phyloP scores from a whole-genome alignment of 179 eudicot species.

The Dionaea muscipula region DNA sequence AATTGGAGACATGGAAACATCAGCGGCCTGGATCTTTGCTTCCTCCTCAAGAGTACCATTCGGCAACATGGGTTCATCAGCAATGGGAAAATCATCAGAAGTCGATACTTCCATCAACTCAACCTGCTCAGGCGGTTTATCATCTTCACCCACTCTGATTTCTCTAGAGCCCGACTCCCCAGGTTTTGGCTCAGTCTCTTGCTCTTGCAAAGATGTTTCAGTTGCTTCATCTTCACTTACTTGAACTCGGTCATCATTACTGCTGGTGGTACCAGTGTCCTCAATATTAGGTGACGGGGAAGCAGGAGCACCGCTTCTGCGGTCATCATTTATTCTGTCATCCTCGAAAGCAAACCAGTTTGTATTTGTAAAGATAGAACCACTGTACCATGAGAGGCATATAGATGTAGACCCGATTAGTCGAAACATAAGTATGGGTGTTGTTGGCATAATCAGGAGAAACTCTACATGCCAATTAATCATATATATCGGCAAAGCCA shows the following conservation, averaged over 20 bases:
- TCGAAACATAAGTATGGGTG: neutral
- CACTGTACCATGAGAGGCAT: conserved; percentile 26
- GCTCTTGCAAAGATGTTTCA: conserved; percentile 29
- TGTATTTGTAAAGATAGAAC: conserved; percentile 68
- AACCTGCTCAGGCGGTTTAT: conserved; percentile 58
- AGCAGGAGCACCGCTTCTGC: conserved; percentile 25
- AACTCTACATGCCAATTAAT: too few relatives aligned
- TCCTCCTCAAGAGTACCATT: conserved; percentile 26
- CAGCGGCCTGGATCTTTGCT: conserved; percentile 14
- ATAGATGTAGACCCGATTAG: neutral
- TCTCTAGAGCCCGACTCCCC: conserved; percentile 15
- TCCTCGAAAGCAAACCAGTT: conserved; percentile 89
- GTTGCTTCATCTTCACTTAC: conserved; percentile 24
- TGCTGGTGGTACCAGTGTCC: conserved; percentile 13
- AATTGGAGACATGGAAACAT: conserved; percentile 10
- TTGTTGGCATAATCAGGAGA: neutral
- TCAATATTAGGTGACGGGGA: conserved; percentile 41
- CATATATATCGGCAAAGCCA: too few relatives aligned
- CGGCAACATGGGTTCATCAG: conserved; percentile 20
- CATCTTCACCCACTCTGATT: conserved; percentile 16
- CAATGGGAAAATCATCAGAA: conserved; percentile 22
- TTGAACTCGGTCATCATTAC: conserved; percentile 22
- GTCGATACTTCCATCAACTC: conserved; percentile 64
- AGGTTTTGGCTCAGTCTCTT: conserved; percentile 21
- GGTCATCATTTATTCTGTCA: conserved; percentile 29